phyloP scores from a whole-genome alignment of 2,329 filamentous ascomycete species.

The Stachybotrys chartarum region DNA sequence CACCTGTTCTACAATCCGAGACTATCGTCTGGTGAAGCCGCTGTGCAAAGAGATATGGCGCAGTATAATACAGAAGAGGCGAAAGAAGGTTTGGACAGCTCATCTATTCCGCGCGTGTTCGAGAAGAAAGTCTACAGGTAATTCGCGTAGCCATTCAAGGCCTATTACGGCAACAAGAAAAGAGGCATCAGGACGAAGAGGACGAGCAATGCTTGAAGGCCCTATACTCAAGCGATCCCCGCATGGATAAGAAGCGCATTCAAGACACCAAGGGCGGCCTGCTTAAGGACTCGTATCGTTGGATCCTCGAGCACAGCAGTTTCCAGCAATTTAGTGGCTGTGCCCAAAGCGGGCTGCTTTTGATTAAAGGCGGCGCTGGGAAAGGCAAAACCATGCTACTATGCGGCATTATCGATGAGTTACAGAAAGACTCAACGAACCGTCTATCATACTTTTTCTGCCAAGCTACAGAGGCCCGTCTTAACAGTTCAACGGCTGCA shows the following conservation, averaged over 20 bases:
- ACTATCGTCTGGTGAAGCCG: no score
- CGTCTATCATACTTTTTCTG: slow-evolving; percentile 30
- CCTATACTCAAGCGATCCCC: background rate
- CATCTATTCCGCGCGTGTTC: background rate
- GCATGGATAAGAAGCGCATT: background rate
- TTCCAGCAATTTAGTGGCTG: slow-evolving; percentile 5
- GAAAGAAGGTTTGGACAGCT: background rate
- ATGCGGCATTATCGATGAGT: slow-evolving; percentile 23
- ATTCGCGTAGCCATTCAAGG: background rate
- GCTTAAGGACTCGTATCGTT: background rate
- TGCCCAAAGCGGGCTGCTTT: slow-evolving; percentile 18
- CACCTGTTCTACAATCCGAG: no score
- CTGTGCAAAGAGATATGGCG: background rate
- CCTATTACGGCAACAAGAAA: background rate
- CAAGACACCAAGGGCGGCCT: no score
- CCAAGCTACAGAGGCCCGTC: slow-evolving; percentile 24
- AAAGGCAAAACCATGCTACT: slow-evolving; percentile 39
- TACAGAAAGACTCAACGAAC: background rate
- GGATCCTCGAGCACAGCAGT: background rate
- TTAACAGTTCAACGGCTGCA: slow-evolving; percentile 31
- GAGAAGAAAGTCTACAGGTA: background rate
- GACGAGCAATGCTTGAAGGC: background rate
- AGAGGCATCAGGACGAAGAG: background rate
- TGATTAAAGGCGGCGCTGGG: slow-evolving; percentile 31
- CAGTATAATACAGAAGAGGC: background rate